Evolutionary conservation across 371 early-diverging fungal species (phyloP).

Genomic region (Rhizomucor miehei): DNA sequence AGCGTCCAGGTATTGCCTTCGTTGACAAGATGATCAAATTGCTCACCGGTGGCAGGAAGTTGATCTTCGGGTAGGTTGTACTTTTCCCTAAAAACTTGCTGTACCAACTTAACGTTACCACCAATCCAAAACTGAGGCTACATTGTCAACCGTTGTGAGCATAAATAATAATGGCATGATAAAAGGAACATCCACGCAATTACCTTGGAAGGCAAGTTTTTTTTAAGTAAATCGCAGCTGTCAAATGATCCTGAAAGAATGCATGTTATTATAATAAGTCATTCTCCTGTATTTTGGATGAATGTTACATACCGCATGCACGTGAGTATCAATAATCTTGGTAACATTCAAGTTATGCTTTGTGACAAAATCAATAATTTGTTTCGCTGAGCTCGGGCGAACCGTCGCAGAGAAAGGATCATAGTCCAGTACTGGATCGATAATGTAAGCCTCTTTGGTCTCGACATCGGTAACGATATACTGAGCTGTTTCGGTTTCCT

Average conservation of each 20-base stretch:
- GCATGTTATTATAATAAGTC: no score
- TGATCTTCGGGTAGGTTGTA: slow-evolving; percentile 28
- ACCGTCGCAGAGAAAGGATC: slow-evolving; percentile 36
- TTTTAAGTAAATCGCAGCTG: slow-evolving; percentile 38
- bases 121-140: slow-evolving; percentile 46
- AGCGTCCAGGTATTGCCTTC: slow-evolving; percentile 32
- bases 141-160: no score
- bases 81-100: slow-evolving; percentile 33
- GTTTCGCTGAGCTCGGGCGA: slow-evolving; percentile 21
- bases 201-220: slow-evolving; percentile 26
- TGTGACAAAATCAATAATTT: slow-evolving; percentile 26
- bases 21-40: slow-evolving; percentile 29
- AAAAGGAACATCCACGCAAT: background rate
- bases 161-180: background rate
- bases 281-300: no score
- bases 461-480: slow-evolving; percentile 45
- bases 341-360: slow-evolving; percentile 32
- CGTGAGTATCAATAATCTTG: slow-evolving; percentile 48
- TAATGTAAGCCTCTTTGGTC: slow-evolving; percentile 37
- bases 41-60: slow-evolving; percentile 26
- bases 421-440: slow-evolving; percentile 46
- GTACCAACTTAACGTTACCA: slow-evolving; percentile 31
- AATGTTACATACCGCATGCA: slow-evolving; percentile 38
- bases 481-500: slow-evolving; percentile 43
- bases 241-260: slow-evolving; percentile 36